These are phyloP conservation scores for Hanseniaspora sp. DNA, from an alignment of 1,139 yeast species.

Conservation along the genomic window DNA sequence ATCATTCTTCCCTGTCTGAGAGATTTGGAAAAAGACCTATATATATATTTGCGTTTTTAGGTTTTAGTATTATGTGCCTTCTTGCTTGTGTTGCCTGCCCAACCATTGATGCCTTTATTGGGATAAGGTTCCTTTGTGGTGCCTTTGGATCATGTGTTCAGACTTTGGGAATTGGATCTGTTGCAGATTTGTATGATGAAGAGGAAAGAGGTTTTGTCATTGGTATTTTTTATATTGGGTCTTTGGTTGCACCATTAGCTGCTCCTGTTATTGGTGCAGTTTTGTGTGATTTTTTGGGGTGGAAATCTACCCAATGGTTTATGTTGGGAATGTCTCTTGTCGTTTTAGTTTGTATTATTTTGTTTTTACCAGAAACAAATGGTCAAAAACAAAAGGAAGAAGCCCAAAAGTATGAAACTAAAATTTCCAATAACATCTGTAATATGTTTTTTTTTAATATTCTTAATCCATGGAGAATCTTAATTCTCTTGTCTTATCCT, in stretches of 20 bases:
- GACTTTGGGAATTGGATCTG: conserved; percentile 83
- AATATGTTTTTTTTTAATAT: too few relatives aligned
- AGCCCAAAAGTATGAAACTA: too few relatives aligned
- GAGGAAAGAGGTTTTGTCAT: conserved; percentile 67
- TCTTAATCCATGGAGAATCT: background rate
- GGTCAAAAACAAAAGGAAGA: background rate
- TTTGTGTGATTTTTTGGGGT: conserved; percentile 60
- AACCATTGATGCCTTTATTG: conserved; percentile 50
- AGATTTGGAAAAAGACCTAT: conserved; percentile 62
- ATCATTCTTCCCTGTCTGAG: conserved; percentile 84
- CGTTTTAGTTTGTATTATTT: conserved; percentile 39
- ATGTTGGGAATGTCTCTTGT: conserved; percentile 56
- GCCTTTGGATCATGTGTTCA: conserved; percentile 80
- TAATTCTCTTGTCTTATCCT: background rate
- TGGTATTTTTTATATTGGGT: conserved; percentile 74
- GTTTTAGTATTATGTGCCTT: conserved; percentile 55
- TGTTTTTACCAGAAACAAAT: conserved; percentile 55
- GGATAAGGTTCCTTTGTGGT: conserved; percentile 60
- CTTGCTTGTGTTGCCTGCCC: conserved; percentile 58
- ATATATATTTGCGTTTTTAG: conserved; percentile 53
- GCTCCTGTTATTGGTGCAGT: conserved; percentile 79
- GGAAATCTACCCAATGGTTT: conserved; percentile 88
- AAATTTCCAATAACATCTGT: too few relatives aligned
- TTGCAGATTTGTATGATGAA: conserved; percentile 59
- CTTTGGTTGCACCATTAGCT: conserved; percentile 66